These are phyloP conservation scores for Botrytis squamosa DNA, from an alignment of 2,329 filamentous ascomycete species.

Conservation along the genomic window DNA sequence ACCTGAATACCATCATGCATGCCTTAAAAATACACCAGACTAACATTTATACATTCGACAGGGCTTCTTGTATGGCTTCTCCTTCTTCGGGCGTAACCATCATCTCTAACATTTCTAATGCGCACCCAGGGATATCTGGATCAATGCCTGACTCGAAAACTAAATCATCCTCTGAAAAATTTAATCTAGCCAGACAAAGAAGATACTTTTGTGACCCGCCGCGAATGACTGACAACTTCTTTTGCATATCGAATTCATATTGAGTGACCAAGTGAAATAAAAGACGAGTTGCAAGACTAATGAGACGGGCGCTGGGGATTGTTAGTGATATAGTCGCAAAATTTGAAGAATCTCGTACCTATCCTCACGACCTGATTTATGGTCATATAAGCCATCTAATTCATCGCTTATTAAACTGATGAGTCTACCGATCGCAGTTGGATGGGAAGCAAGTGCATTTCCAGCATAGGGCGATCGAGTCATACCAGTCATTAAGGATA, in stretches of 20 bases:
- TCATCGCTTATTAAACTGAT: constrained; percentile 74
- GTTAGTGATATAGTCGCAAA: constrained; percentile 15
- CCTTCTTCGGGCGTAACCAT: constrained; percentile 78
- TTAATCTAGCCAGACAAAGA: constrained; percentile 76
- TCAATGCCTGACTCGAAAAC: constrained; percentile 76
- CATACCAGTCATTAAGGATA: constrained; percentile 60
- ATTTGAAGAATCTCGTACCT: constrained; percentile 38
- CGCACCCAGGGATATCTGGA: constrained; percentile 74
- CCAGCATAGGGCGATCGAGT: constrained; percentile 62
- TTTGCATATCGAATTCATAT: constrained; percentile 68
- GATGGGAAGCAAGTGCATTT: constrained; percentile 64
- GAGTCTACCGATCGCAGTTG: constrained; percentile 69
- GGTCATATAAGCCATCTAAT: constrained; percentile 59
- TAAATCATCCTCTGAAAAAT: constrained; percentile 75
- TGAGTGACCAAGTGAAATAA: constrained; percentile 57
- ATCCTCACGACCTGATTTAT: constrained; percentile 41
- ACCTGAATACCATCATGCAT: not conserved
- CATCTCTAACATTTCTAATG: constrained; percentile 77
- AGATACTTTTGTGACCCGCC: constrained; percentile 81
- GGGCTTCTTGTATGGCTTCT: constrained; percentile 48
- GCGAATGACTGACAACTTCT: constrained; percentile 67
- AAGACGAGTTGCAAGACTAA: constrained; percentile 61
- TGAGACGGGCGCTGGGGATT: constrained; percentile 43
- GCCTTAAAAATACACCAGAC: not conserved
- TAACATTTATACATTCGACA: constrained; percentile 21